phyloP scores from a whole-genome alignment of 495 filamentous ascomycete species.

The Trichoderma gamsii region DNA sequence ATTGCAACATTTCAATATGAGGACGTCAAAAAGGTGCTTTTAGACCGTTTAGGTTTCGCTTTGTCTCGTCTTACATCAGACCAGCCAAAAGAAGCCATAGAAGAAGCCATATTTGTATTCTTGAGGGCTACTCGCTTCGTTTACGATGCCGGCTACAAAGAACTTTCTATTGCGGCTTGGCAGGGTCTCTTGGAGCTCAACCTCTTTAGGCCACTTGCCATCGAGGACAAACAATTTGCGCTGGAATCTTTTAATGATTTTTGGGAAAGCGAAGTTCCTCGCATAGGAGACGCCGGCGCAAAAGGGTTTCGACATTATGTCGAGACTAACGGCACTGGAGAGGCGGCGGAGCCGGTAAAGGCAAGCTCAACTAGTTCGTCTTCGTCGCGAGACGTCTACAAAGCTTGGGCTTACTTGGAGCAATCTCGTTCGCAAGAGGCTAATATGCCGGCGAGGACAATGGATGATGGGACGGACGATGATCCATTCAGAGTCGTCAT shows the following conservation, averaged over 20 bases:
- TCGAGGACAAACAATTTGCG: constrained; percentile 27
- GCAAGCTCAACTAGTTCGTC: constrained; percentile 13
- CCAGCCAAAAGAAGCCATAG: constrained; percentile 25
- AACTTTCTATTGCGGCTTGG: constrained; percentile 73
- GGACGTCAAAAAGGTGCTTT: constrained; percentile 49
- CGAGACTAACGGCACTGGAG: constrained; percentile 26
- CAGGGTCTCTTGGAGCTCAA: constrained; percentile 74
- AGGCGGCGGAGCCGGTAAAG: constrained; percentile 33
- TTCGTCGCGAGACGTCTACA: constrained; percentile 31
- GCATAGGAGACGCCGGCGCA: constrained; percentile 69
- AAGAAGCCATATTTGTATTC: constrained; percentile 64
- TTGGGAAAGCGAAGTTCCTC: constrained; percentile 80
- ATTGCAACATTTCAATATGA: constrained; percentile 65
- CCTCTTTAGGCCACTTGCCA: constrained; percentile 48
- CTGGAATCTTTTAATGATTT: constrained; percentile 56
- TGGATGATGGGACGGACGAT: constrained; percentile 18
- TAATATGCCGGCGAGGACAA: constrained; percentile 60
- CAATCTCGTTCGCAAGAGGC: constrained; percentile 39
- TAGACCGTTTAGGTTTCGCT: constrained; percentile 49
- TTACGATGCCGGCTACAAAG: constrained; percentile 72
- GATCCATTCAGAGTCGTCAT: constrained; percentile 29
- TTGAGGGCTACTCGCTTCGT: constrained; percentile 68
- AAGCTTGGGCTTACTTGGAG: constrained; percentile 60
- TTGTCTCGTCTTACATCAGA: constrained; percentile 28
- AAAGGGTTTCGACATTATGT: constrained; percentile 61